Percentiles rank a stretch among this genome's conserved stretches.
These are phyloP conservation scores for Zasmidium citrigriseum DNA, from an alignment of 2,329 filamentous ascomycete species.

Conservation along the genomic window DNA sequence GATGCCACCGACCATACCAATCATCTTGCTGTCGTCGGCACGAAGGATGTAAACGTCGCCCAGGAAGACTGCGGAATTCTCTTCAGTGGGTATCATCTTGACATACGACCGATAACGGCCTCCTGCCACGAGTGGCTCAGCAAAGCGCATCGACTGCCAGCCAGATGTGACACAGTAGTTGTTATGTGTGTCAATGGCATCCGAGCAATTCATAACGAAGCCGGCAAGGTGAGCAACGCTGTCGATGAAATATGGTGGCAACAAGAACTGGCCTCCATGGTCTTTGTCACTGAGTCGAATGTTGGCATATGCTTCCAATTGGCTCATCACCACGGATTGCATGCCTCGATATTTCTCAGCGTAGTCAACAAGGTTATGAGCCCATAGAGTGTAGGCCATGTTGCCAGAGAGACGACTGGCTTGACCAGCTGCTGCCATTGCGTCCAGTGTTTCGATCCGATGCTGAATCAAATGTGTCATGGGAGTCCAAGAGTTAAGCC, in stretches of 20 bases:
- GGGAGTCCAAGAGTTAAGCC: conserved; percentile 29
- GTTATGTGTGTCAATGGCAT: background rate
- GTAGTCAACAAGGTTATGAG: conserved; percentile 17
- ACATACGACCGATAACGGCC: conserved; percentile 12
- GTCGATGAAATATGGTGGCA: conserved; percentile 39
- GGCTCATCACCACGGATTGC: conserved; percentile 22
- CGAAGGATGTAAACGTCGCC: conserved; percentile 25
- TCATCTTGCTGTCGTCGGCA: conserved; percentile 9
- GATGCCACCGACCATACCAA: conserved; percentile 20
- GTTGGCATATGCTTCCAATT: conserved; percentile 37
- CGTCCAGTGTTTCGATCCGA: conserved; percentile 31
- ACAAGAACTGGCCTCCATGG: conserved; percentile 17
- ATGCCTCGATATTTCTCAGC: conserved; percentile 16
- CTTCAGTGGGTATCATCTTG: conserved; percentile 15
- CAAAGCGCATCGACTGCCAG: conserved; percentile 30
- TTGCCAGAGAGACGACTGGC: conserved; percentile 31
- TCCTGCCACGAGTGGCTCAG: conserved; percentile 28
- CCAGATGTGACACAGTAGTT: conserved; percentile 24
- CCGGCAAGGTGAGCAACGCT: conserved; percentile 30
- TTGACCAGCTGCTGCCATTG: conserved; percentile 25
- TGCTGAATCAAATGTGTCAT: conserved; percentile 30
- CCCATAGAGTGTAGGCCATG: conserved; percentile 35
- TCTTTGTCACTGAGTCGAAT: conserved; percentile 15
- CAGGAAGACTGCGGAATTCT: conserved; percentile 12
- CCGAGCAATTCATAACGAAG: conserved; percentile 35